phyloP scores from a whole-genome alignment of 1,284 basidiomycete species.

The Sphagnurus paluster region DNA sequence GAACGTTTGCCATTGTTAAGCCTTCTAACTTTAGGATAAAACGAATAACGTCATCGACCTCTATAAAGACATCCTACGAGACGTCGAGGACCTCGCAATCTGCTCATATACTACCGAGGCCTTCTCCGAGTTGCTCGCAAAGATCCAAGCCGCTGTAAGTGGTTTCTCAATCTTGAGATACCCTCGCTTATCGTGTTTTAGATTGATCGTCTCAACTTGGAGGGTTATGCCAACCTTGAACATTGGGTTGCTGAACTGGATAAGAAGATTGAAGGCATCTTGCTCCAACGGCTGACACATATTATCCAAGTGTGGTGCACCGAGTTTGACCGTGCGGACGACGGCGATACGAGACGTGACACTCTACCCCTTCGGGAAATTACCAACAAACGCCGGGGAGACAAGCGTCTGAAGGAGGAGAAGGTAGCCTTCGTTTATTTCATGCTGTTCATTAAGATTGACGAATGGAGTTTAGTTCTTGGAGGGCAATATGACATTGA shows the following conservation, averaged over 20 bases:
- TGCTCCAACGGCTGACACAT: conserved; percentile 76
- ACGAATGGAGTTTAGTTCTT: no score
- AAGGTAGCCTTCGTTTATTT: conserved; percentile 58
- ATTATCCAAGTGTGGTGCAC: conserved; percentile 88
- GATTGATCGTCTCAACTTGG: conserved; percentile 94
- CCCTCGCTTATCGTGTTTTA: conserved; percentile 27
- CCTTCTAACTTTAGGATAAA: conserved; percentile 70
- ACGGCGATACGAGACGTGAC: conserved; percentile 60
- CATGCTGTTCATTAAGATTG: no score
- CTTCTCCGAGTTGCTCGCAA: conserved; percentile 76
- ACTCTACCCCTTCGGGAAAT: conserved; percentile 50
- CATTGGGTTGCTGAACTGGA: conserved; percentile 93
- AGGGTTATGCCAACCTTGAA: conserved; percentile 97
- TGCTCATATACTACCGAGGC: conserved; percentile 85
- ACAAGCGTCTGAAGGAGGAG: conserved; percentile 71
- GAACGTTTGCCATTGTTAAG: neutral
- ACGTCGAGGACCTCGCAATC: conserved; percentile 84
- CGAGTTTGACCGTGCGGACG: conserved; percentile 78
- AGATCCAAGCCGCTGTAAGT: conserved; percentile 84
- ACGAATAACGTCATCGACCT: conserved; percentile 92
- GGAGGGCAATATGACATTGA: conserved; percentile 71
- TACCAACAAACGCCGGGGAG: conserved; percentile 60
- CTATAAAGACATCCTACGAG: conserved; percentile 82
- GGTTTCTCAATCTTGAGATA: neutral
- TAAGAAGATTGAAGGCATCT: conserved; percentile 79